phyloP scores from a whole-genome alignment of 169 alveolate species.

The Amoebophrya sp. region DNA sequence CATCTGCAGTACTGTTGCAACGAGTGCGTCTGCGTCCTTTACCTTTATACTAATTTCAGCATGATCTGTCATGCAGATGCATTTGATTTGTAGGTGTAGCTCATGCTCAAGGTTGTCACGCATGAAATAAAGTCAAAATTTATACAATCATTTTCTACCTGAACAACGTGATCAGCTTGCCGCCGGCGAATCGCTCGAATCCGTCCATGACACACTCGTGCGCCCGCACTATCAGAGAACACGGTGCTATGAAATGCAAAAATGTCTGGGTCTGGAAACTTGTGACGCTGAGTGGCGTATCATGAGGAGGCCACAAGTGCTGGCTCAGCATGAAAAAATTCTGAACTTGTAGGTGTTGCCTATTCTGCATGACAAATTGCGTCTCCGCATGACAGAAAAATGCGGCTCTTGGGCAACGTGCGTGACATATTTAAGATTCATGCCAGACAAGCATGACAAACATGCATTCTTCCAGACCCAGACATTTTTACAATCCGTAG shows the following conservation, averaged over 20 bases:
- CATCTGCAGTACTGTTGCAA: too few relatives aligned
- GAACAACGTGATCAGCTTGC: conserved; percentile 49
- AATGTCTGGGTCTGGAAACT: conserved; percentile 51
- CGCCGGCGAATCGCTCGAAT: conserved; percentile 99
- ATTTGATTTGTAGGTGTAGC: too few relatives aligned
- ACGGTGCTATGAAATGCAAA: conserved; percentile 54
- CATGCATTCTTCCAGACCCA: too few relatives aligned
- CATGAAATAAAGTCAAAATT: too few relatives aligned
- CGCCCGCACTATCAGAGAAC: conserved; percentile 71
- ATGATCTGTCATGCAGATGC: too few relatives aligned
- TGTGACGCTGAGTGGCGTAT: neutral
- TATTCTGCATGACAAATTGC: neutral
- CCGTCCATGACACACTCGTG: conserved; percentile 99
- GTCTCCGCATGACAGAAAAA: neutral
- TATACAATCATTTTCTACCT: too few relatives aligned
- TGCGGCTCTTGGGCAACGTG: neutral
- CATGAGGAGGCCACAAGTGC: neutral
- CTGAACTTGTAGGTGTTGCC: neutral
- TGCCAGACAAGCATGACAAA: too few relatives aligned
- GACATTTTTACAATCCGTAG: too few relatives aligned
- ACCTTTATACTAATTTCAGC: too few relatives aligned
- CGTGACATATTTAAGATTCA: neutral
- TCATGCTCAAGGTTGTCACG: too few relatives aligned
- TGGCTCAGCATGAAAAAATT: neutral
- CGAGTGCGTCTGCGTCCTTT: too few relatives aligned